Percentiles rank a stretch among this genome's conserved stretches.
phyloP scores from a whole-genome alignment of 2,329 filamentous ascomycete species.

The Elsinoe australis region DNA sequence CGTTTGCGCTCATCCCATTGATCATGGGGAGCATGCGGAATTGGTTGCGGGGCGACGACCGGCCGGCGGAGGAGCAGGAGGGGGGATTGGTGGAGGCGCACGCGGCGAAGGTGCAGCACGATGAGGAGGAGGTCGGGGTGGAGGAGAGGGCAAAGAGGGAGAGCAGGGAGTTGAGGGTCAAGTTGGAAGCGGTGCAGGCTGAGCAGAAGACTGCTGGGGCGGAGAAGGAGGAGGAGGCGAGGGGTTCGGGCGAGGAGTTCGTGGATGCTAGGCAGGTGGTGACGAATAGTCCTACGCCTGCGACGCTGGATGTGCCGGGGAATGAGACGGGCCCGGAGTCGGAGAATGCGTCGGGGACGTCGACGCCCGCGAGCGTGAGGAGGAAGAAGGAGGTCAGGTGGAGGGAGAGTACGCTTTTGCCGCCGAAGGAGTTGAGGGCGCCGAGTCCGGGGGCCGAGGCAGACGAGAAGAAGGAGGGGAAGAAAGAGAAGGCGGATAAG shows the following conservation, averaged over 20 bases:
- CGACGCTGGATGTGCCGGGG: too few relatives aligned
- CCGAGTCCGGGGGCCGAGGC: neutral
- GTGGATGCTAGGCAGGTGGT: neutral
- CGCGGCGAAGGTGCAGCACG: neutral
- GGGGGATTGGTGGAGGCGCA: neutral
- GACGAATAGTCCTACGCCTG: too few relatives aligned
- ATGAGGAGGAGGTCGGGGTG: neutral
- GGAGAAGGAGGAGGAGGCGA: neutral
- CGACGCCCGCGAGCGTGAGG: conserved; percentile 2
- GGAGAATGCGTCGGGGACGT: neutral
- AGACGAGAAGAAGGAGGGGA: conserved; percentile 36
- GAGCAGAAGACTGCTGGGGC: neutral
- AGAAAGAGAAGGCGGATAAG: conserved; percentile 26
- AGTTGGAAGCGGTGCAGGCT: conserved; percentile 9
- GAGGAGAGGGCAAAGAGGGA: neutral
- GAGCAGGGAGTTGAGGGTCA: neutral
- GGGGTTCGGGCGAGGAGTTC: neutral
- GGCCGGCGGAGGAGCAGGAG: neutral
- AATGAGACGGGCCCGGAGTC: neutral
- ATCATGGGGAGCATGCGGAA: conserved; percentile 90
- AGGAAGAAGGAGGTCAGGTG: conserved; percentile 14
- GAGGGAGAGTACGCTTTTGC: conserved; percentile 11
- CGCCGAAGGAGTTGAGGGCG: conserved; percentile 9
- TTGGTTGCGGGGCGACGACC: conserved; percentile 53
- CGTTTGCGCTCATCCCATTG: conserved; percentile 78